phyloP scores from a whole-genome alignment of 2,329 filamentous ascomycete species.

The Ophiocordyceps australis region DNA sequence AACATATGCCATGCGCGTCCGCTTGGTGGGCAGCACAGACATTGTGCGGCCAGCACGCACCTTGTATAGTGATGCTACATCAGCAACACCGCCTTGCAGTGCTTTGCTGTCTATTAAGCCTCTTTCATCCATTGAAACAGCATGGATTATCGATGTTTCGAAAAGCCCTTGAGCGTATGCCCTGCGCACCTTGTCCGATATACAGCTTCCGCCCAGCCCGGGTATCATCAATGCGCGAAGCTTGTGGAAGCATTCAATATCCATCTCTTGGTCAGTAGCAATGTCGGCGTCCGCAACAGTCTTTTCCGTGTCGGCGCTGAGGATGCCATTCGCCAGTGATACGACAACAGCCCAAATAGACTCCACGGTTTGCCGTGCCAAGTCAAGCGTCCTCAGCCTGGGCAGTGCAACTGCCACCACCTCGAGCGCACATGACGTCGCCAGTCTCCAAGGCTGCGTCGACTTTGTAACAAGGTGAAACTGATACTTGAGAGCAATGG shows the following conservation, averaged over 20 bases:
- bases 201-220: slow-evolving; percentile 43
- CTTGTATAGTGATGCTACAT: slow-evolving; percentile 35
- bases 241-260: slow-evolving; percentile 54
- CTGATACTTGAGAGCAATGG: slow-evolving; percentile 65
- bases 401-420: slow-evolving; percentile 50
- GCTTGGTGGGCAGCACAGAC: slow-evolving; percentile 42
- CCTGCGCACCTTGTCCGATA: slow-evolving; percentile 49
- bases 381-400: slow-evolving; percentile 30
- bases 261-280: slow-evolving; percentile 57
- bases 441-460: slow-evolving; percentile 59
- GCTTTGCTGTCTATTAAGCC: slow-evolving; percentile 28
- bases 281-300: slow-evolving; percentile 25
- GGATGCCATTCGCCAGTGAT: slow-evolving; percentile 47
- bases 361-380: slow-evolving; percentile 26
- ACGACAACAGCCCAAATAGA: slow-evolving; percentile 56
- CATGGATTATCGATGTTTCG: slow-evolving; percentile 63
- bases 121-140: slow-evolving; percentile 34
- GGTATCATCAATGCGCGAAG: slow-evolving; percentile 59
- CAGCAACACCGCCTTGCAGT: not conserved
- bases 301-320: slow-evolving; percentile 40
- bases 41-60: slow-evolving; percentile 56
- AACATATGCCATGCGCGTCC: slow-evolving; percentile 59
- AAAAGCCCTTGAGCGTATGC: slow-evolving; percentile 64
- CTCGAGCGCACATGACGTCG: slow-evolving; percentile 51
- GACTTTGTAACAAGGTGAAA: slow-evolving; percentile 57